Evolutionary conservation across 164 flowering plant species (phyloP), one percentile per base, ranked within the genome.

Genomic region (Vitis cinerea): DNA sequence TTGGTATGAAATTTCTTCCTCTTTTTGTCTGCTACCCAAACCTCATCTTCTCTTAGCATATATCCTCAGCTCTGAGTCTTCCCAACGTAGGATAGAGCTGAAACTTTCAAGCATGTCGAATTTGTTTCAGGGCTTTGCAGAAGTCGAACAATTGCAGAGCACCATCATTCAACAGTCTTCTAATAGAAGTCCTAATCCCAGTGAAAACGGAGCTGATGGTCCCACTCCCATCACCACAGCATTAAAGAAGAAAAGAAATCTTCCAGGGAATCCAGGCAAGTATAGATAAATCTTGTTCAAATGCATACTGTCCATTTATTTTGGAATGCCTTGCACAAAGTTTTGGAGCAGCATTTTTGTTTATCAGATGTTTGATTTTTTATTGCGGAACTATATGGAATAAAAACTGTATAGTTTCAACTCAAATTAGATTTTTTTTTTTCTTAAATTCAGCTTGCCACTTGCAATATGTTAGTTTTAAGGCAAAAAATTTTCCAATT

Each of bases 221-320:
- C 53, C 75, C 51, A 59, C 64, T 60, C 50, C 61, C 27, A 49
- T 69, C 54, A 30, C 62, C 49, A 59, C 71, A 0, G n/a, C 53
- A 2, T 72, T 60, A 5, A 81, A 79, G 66, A 81, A 79, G 73
- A 81, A 81, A 50, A 54, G 82, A 61, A 81, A 72, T 74, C 82
- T 72, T 54, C 82, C 84, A 0, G 82, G 82, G 31, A 78, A 79
- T 67, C 82, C 84, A 74, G 84, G 84, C 69, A 76, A 76, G 80
- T 57, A 23, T 8, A 50, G 56, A 27, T 37, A 53, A 9, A 11
- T 61, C 9, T 10, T 44, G 10, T 48, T 23, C 27, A 56, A 16
- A 56, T 4, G 9, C 9, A 7, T 17, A 56, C 50, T 63, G 4
- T n/a, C 23, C 51, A 50, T 50, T 1, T 51, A 10, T 51, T 51